phyloP scores from a whole-genome alignment of 441 rosid species.

The Geranium incanum region DNA sequence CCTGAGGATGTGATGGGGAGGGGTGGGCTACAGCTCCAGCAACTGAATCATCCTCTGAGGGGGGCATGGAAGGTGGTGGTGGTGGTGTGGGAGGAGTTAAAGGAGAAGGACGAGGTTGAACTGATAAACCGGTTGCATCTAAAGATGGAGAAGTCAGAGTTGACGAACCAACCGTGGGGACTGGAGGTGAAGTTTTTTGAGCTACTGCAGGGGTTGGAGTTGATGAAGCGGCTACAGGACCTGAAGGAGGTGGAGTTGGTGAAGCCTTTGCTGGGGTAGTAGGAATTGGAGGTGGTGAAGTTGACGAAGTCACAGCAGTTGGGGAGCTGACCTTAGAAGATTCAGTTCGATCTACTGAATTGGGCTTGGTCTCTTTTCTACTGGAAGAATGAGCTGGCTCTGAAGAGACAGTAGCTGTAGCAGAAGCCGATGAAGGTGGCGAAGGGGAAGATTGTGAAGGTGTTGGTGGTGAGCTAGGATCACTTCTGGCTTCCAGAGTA shows the following conservation, averaged over 20 bases:
- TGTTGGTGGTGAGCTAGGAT: constrained; percentile 27
- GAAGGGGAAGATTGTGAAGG: constrained; percentile 33
- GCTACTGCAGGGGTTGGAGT: constrained; percentile 10
- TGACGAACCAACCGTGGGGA: constrained; percentile 15
- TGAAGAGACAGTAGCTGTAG: constrained; percentile 24
- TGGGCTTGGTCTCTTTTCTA: constrained; percentile 25
- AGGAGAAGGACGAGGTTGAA: constrained; percentile 25
- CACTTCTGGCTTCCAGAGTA: constrained; percentile 21
- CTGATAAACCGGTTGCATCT: constrained; percentile 3
- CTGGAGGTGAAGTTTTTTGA: constrained; percentile 14
- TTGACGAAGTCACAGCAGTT: constrained; percentile 8
- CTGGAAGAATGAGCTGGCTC: constrained; percentile 26
- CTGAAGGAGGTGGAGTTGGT: background rate
- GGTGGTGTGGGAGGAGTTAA: background rate
- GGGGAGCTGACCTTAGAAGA: constrained; percentile 25
- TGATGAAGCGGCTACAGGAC: constrained; percentile 17
- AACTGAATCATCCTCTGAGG: constrained; percentile 23
- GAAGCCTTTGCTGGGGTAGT: too few relatives aligned
- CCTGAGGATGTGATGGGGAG: constrained; percentile 34
- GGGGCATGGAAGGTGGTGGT: constrained; percentile 30
- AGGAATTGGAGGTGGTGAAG: constrained; percentile 13
- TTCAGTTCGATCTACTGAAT: constrained; percentile 26
- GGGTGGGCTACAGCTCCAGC: constrained; percentile 26
- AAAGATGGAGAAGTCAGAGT: constrained; percentile 17
- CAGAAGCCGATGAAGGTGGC: constrained; percentile 24